Base-by-base conservation (phyloP, 2,329 filamentous ascomycete species). In the Talaromyces verruculosus region DNA sequence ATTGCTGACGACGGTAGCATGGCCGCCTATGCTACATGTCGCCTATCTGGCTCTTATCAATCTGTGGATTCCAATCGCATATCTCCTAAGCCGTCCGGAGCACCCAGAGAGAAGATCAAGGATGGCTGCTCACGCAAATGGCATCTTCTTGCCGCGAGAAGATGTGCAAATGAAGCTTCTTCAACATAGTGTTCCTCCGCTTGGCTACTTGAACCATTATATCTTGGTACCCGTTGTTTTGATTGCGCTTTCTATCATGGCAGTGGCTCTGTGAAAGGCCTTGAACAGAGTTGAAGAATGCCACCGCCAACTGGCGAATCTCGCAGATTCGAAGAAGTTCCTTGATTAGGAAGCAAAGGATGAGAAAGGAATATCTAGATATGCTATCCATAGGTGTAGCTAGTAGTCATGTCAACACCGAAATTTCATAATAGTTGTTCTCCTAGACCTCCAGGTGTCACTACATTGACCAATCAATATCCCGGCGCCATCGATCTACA, bases 131-230 rank as follows among this genome's bases (percentile, higher is more conserved):
- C 51, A 37, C 30, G 8, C 30, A 22, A 37, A 19, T 57, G 51
- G 51, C 51, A 19, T 35, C n/a, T 37, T 35, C 10, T 7, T 57
- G 51, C 51, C 30, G 8, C 51, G n/a, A n/a, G 30, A 57, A 13
- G 51, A 57, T 57, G 51, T 57, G 30, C 51, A 57, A 30, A 57
- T 15, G n/a, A 57, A 57, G 30, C 51, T 57, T 57, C 51, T 57
- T 35, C 30, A 57, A 35, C 51, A 35, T 10, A 57, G 17, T 13
- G n/a, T 35, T 37, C 7, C 17, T 19, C 51, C 51, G 2, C 51
- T 57, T 22, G 51, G 51, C n/a, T 57, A 37, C 30, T 19, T 35
- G 17, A 37, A 22, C n/a, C 51, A 57, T 35, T 57, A 57, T 37
- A 35, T 35, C 30, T 37, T 57, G 51, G 51, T 35, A 11, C 30